Evolutionary conservation across 208 protist genomes (phyloP), one percentile per base, ranked within the genome.

Genomic region (Crithidia brevicula): DNA sequence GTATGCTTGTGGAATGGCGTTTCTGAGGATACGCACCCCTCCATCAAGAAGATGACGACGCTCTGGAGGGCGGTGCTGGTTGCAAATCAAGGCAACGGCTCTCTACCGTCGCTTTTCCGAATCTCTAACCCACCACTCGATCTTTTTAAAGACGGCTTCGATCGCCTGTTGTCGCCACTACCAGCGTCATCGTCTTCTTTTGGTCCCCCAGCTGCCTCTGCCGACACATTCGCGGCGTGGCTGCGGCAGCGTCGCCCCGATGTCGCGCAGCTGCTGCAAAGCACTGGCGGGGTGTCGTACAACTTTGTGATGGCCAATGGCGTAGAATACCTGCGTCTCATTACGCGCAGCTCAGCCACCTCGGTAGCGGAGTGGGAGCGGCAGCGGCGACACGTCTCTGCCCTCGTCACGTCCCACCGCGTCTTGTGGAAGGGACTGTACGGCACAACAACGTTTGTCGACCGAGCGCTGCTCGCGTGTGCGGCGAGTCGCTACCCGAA

Each of bases 391-490:
- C 56, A 65, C 54, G 70, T 65, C 34, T 20, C 70, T 27, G 52
- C 54, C 22, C 46, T 70, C 36, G 54, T 47, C 20, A 38, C 45
- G 30, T 31, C 62, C 46, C 70, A 76, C n/a, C 42, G 62, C 25
- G 46, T 54, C 7, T 62, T 51, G 9, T 88, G 82, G 82, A 33
- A 18, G 31, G 46, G 27, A n/a, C 68, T 72, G 33, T 62, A 74
- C 20, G 42, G 40, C 33, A 88, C 82, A 13, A 63, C 69, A 7
- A 86, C 82, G 6, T 82, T 86, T 31, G 69, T 91, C 7, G 85
- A 91, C 52, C 58, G 71, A 4, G 64, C 65, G 15, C 53, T 91
- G 22, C 66, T 90, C 22, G 15, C 72, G 30, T 56, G 28, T 33
- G 50, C 22, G 11, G 52, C 47, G 7, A 40, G 46, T 10, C 67